phyloP scores from a whole-genome alignment of 2,329 filamentous ascomycete species.

The Beauveria varroae region DNA sequence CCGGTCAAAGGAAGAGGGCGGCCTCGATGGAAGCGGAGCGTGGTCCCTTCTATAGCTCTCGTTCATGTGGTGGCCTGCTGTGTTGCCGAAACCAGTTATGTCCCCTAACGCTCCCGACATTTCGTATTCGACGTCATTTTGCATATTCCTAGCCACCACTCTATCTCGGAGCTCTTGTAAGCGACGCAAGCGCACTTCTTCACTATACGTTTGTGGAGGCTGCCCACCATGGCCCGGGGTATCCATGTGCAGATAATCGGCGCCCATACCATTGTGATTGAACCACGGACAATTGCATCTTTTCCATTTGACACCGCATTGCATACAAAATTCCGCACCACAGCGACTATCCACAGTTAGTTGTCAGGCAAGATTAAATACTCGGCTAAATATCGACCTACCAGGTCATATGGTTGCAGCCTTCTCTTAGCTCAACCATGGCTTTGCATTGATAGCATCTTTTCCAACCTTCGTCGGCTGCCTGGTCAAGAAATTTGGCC shows the following conservation, averaged over 20 bases:
- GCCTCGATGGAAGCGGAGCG: constrained; percentile 15
- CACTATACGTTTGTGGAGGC: constrained; percentile 33
- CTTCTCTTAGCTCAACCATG: constrained; percentile 72
- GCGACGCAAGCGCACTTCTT: constrained; percentile 37
- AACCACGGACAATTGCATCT: constrained; percentile 77
- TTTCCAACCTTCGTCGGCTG: constrained; percentile 64
- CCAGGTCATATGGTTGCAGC: constrained; percentile 87
- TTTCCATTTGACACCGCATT: constrained; percentile 77
- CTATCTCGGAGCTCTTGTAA: constrained; percentile 41
- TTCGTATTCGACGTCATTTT: constrained; percentile 30
- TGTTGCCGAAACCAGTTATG: constrained; percentile 40
- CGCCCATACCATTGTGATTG: constrained; percentile 50
- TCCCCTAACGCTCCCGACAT: constrained; percentile 27
- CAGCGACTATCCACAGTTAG: constrained; percentile 51
- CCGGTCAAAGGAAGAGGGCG: constrained; percentile 19
- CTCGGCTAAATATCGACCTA: constrained; percentile 33
- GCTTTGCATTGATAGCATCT: constrained; percentile 66
- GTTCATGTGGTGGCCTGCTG: constrained; percentile 52
- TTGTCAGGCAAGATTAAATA: neutral
- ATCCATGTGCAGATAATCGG: constrained; percentile 46
- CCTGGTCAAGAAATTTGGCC: constrained; percentile 54
- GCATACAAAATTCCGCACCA: constrained; percentile 79
- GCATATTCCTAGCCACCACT: constrained; percentile 29
- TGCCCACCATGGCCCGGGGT: constrained; percentile 31
- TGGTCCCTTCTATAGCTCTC: constrained; percentile 42